A percentile compares a stretch with the other conserved stretches of the same genome.
Evolutionary conservation across 2,329 filamentous ascomycete species (phyloP).

Genomic region (Talaromyces pinophilus): DNA sequence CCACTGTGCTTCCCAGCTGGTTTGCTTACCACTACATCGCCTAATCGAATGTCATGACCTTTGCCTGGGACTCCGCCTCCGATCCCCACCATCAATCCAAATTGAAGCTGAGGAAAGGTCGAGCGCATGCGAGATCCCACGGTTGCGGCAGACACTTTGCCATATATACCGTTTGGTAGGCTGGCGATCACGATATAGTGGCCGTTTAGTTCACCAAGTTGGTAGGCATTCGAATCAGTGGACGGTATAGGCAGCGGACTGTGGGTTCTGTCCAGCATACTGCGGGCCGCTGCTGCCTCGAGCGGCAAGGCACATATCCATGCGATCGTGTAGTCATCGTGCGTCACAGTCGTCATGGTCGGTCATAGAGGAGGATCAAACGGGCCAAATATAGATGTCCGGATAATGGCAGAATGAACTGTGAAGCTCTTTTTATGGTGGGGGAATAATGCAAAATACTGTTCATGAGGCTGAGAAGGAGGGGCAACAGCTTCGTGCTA

Average conservation of each 20-base stretch:
- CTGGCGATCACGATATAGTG: not conserved
- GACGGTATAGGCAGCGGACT: not conserved
- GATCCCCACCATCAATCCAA: slow-evolving; percentile 25
- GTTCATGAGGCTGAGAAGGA: too few species aligned
- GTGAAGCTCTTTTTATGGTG: not conserved
- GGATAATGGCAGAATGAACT: not conserved
- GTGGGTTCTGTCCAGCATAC: slow-evolving; percentile 21
- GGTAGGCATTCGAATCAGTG: not conserved
- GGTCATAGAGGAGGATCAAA: not conserved
- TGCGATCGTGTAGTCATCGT: slow-evolving; percentile 22
- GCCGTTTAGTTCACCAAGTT: not conserved
- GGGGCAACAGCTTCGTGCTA: too few species aligned
- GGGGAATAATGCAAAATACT: too few species aligned
- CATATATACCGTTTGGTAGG: not conserved
- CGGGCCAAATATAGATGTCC: not conserved
- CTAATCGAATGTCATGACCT: slow-evolving; percentile 25
- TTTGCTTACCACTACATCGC: slow-evolving; percentile 30
- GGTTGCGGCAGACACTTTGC: not conserved
- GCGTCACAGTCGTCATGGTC: not conserved
- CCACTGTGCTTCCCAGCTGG: not conserved
- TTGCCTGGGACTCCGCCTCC: slow-evolving; percentile 22
- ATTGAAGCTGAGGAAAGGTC: slow-evolving; percentile 16
- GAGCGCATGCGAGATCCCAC: not conserved
- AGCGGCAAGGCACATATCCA: slow-evolving; percentile 18
- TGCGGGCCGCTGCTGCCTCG: slow-evolving; percentile 17